Conservation (phyloP, 768 basidiomycete genomes). For the Auricularia auricula-judae region DNA sequence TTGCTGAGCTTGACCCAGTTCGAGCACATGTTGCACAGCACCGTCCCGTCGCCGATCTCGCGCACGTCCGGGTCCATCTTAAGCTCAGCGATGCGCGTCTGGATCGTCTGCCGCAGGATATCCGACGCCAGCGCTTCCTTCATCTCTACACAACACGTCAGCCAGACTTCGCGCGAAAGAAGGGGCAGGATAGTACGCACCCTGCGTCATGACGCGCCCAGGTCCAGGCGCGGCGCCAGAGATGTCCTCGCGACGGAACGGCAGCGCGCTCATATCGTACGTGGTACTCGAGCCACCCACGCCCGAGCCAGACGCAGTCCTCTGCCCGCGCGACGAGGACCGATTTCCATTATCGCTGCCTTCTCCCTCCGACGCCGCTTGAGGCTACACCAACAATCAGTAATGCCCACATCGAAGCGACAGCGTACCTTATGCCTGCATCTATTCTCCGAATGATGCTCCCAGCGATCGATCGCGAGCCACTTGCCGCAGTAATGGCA, state of each 20-base stretch:
- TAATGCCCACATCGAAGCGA: background rate
- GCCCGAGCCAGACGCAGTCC: background rate
- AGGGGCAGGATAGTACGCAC: background rate
- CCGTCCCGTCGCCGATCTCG: background rate
- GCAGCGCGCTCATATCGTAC: background rate
- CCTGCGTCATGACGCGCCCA: background rate
- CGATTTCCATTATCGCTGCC: background rate
- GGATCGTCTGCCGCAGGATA: background rate
- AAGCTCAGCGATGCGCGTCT: background rate
- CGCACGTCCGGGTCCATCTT: background rate
- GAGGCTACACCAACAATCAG: background rate
- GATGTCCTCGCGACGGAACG: background rate
- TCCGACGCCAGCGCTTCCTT: background rate
- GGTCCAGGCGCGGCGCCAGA: background rate
- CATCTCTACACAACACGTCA: background rate
- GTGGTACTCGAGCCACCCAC: background rate
- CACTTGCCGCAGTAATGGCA: background rate
- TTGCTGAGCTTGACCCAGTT: constrained; percentile 1
- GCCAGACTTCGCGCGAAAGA: background rate
- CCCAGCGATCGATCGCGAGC: background rate
- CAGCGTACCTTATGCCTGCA: background rate
- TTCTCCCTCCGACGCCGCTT: background rate
- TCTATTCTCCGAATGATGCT: background rate
- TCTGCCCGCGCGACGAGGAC: background rate
- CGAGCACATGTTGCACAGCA: background rate